Evolutionary conservation across 2,329 filamentous ascomycete species (phyloP), one percentile per base, ranked within the genome.

Genomic region (Aureobasidium lini): DNA sequence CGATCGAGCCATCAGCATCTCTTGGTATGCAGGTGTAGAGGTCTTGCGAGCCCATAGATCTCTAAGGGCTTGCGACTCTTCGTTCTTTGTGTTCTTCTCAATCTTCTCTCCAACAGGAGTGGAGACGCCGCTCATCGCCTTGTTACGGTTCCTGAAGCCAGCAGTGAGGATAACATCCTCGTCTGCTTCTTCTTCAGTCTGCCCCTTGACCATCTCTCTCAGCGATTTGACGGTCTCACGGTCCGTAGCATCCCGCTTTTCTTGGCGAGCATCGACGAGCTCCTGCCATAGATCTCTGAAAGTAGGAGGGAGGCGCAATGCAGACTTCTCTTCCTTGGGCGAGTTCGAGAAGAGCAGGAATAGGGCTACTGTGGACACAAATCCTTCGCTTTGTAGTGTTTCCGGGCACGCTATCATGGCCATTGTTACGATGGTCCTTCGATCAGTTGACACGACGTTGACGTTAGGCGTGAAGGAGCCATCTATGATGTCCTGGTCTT

Each of bases 221-320:
- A 96, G 75, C 16, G 82, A 79, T 60, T 84, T 86, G 43, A 96
- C 77, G 0, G 80, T 79, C 5, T 78, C 75, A 62, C 90, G 86
- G 68, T 96, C 91, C 34, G 79, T 74, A 28, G 85, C 78, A 68
- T 95, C 89, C 4, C 84, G 75, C 56, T 87, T 79, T 44, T 81
- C 82, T 70, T 90, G 93, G 67, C 86, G 88, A 18, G 80, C 74
- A 53, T 86, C 84, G 0, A 85, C 79, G 61, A 96, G 82, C 69
- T 97, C 91, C 9, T 82, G 80, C 85, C 92, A 96, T 1, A 96
- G 76, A 64, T 95, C 89, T 69, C 89, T 85, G 88, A 90, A 99
- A 1, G 83, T 80, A 0, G 86, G 79, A 4, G 92, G 90, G 15
- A 99, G 77, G 53, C 89, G 83, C 63, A 95, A 71, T 61, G 87